phyloP scores from a whole-genome alignment of 495 filamentous ascomycete genomes.

The Echria macrotheca region DNA sequence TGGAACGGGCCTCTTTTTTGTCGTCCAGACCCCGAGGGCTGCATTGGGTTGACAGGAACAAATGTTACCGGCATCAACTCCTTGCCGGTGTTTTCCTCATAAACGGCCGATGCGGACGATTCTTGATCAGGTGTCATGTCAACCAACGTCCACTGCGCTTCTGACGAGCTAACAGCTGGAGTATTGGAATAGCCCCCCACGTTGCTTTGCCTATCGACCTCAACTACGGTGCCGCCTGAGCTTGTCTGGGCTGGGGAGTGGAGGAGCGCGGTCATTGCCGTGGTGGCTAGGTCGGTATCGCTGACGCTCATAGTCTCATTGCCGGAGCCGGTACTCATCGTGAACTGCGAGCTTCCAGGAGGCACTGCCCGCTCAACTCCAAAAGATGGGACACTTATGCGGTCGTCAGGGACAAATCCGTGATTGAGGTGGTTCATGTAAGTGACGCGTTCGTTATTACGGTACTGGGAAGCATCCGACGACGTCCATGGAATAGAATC shows the following conservation, averaged over 20 bases:
- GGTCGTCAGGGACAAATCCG: neutral
- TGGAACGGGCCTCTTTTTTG: conserved; percentile 11
- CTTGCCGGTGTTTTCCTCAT: neutral
- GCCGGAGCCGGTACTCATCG: too few relatives aligned
- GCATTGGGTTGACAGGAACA: neutral
- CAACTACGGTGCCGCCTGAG: too few relatives aligned
- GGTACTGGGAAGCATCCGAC: neutral
- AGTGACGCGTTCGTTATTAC: neutral
- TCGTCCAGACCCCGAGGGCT: neutral
- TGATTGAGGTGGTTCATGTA: neutral
- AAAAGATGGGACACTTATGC: too few relatives aligned
- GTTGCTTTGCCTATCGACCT: too few relatives aligned
- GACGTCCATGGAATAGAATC: neutral
- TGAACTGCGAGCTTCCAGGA: too few relatives aligned
- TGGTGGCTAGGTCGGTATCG: neutral
- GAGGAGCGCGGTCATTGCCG: neutral
- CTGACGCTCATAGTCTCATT: too few relatives aligned
- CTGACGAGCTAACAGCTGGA: too few relatives aligned
- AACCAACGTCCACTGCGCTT: too few relatives aligned
- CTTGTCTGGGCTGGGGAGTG: neutral
- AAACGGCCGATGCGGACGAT: too few relatives aligned
- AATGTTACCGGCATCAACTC: neutral
- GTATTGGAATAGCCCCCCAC: too few relatives aligned
- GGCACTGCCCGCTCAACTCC: too few relatives aligned
- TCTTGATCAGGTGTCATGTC: too few relatives aligned